Conservation (phyloP, 2,329 filamentous ascomycete genomes). For the Rhynchosporium agropyri region DNA sequence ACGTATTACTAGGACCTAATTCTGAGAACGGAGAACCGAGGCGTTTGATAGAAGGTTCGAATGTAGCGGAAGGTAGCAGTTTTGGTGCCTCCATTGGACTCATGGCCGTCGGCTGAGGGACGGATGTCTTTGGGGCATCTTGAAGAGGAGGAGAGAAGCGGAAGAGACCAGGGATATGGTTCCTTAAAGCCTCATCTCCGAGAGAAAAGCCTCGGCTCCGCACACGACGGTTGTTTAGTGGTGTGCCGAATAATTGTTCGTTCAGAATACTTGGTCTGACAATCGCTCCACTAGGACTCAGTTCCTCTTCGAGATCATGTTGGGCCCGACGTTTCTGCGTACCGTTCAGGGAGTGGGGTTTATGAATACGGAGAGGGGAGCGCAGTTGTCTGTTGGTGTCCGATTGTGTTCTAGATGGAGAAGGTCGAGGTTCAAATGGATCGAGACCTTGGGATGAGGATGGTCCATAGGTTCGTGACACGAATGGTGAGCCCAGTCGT, state of each 20-base stretch:
- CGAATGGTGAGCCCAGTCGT: constrained; percentile 46
- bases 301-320: constrained; percentile 37
- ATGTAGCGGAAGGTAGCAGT: constrained; percentile 21
- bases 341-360: constrained; percentile 29
- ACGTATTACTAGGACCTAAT: constrained; percentile 57
- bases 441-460: constrained; percentile 51
- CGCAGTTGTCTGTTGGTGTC: no score
- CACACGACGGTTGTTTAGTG: constrained; percentile 38
- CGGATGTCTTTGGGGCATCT: constrained; percentile 1
- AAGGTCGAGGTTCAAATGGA: no score
- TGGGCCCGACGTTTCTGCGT: constrained; percentile 41
- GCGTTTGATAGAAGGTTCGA: constrained; percentile 42
- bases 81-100: constrained; percentile 11
- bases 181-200: constrained; percentile 38
- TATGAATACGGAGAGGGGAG: no score
- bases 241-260: constrained; percentile 39
- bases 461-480: constrained; percentile 62
- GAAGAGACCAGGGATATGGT: constrained; percentile 32
- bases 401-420: no score
- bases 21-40: constrained; percentile 63
- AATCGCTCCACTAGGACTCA: constrained; percentile 34
- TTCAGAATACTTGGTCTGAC: constrained; percentile 39
- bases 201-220: constrained; percentile 42
- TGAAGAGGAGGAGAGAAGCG: constrained; percentile 21
- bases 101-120: background rate